Evolutionary conservation across 257 asterid species (phyloP).

Genomic region (Jaltomata sinuosa): DNA sequence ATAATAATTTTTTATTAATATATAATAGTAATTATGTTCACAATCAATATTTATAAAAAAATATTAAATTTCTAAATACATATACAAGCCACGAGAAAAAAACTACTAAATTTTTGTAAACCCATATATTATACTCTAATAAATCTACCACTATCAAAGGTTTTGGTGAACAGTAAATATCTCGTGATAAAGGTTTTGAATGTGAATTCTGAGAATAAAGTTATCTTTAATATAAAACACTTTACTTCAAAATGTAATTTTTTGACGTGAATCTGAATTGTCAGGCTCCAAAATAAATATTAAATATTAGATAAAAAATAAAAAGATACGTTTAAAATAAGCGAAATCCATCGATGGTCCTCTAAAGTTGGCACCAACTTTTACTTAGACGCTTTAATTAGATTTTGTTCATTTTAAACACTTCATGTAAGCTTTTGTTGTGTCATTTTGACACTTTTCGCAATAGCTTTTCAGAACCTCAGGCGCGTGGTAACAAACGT

Average conservation of each 20-base stretch:
- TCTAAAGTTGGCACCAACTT: no score
- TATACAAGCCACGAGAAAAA: background rate
- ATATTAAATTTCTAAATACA: background rate
- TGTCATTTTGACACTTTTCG: no score
- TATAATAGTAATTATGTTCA: background rate
- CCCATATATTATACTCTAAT: background rate
- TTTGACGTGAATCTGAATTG: background rate
- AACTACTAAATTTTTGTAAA: background rate
- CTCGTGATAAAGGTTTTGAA: background rate
- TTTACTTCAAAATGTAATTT: background rate
- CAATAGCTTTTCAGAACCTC: no score
- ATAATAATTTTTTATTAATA: background rate
- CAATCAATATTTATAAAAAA: background rate
- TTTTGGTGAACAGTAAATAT: background rate
- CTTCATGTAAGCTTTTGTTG: no score
- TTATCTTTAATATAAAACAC: background rate
- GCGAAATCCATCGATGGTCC: no score
- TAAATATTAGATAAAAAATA: background rate
- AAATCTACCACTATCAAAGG: background rate
- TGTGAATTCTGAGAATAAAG: background rate
- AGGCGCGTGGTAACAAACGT: no score
- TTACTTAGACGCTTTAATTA: no score
- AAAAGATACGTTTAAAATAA: background rate
- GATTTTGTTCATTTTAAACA: no score
- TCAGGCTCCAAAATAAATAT: background rate